Conservation (phyloP, 352 stramenopile species). For the Saprolegnia parasitica region DNA sequence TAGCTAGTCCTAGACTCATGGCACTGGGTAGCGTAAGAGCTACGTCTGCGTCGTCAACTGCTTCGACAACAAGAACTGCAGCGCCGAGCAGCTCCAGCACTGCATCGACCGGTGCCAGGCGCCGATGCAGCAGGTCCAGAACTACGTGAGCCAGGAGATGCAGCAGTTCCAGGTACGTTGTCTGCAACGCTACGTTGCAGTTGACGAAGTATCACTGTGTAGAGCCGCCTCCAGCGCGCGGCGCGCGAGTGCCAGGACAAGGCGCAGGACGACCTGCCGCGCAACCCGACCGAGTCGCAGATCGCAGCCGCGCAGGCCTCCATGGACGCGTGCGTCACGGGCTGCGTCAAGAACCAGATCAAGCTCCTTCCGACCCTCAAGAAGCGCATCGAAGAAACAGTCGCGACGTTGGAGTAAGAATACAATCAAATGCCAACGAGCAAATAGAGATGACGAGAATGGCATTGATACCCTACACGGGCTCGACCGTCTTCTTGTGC, state of each 20-base stretch:
- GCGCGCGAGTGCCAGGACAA: slow-evolving; percentile 86
- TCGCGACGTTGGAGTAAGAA: slow-evolving; percentile 32
- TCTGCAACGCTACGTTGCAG: neutral
- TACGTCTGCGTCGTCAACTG: slow-evolving; percentile 85
- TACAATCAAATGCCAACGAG: neutral
- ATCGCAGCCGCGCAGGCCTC: slow-evolving; percentile 61
- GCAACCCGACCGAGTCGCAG: slow-evolving; percentile 65
- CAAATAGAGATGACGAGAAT: neutral
- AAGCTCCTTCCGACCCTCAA: slow-evolving; percentile 67
- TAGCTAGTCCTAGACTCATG: neutral
- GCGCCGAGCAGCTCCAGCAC: slow-evolving; percentile 68
- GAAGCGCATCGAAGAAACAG: slow-evolving; percentile 64
- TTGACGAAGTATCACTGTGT: neutral
- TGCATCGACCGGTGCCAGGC: slow-evolving; percentile 83
- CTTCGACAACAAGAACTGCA: slow-evolving; percentile 81
- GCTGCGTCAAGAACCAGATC: slow-evolving; percentile 71
- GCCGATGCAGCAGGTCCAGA: slow-evolving; percentile 78
- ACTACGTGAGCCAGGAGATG: slow-evolving; percentile 80
- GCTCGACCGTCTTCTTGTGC: neutral
- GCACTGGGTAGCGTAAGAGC: slow-evolving; percentile 47
- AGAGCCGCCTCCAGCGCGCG: slow-evolving; percentile 78
- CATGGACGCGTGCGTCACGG: slow-evolving; percentile 68
- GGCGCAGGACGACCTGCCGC: slow-evolving; percentile 59
- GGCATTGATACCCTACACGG: neutral
- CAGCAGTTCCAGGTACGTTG: slow-evolving; percentile 62